Evolutionary conservation across 305 asterid genomes (phyloP).

Genomic region (Andrographis paniculata): DNA sequence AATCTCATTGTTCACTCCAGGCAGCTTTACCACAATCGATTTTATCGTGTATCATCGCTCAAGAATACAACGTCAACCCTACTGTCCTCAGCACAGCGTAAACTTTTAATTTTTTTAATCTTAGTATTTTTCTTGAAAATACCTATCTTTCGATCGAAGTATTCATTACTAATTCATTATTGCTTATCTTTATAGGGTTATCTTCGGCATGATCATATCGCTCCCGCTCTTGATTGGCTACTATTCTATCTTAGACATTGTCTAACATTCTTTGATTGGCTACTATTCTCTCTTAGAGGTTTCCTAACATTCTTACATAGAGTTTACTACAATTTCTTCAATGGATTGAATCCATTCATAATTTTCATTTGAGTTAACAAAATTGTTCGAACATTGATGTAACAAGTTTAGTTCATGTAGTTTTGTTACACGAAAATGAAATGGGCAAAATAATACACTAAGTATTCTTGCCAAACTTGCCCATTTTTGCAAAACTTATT

Average conservation of each 20-base stretch:
- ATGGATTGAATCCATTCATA: too few relatives aligned
- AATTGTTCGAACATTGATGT: too few relatives aligned
- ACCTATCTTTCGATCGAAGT: not conserved
- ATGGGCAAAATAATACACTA: too few relatives aligned
- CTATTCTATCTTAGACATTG: constrained; percentile 22
- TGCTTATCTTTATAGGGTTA: constrained; percentile 28
- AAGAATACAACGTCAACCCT: constrained; percentile 64
- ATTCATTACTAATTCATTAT: not conserved
- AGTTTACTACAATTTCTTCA: too few relatives aligned
- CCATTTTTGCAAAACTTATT: too few relatives aligned
- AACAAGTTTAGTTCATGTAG: too few relatives aligned
- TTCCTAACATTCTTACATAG: too few relatives aligned
- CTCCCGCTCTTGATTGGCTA: constrained; percentile 42
- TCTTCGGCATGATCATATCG: constrained; percentile 37
- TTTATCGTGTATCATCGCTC: constrained; percentile 47
- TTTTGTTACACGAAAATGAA: too few relatives aligned
- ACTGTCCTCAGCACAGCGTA: constrained; percentile 58
- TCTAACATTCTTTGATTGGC: constrained; percentile 11
- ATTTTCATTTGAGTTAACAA: too few relatives aligned
- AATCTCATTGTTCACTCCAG: constrained; percentile 18
- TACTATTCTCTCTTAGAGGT: too few relatives aligned
- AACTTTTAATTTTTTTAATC: constrained; percentile 11
- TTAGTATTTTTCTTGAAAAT: too few relatives aligned
- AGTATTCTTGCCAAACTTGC: too few relatives aligned
- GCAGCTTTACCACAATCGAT: constrained; percentile 66